Conservation (phyloP, 495 filamentous ascomycete genomes). For the Trypethelium eluteriae region DNA sequence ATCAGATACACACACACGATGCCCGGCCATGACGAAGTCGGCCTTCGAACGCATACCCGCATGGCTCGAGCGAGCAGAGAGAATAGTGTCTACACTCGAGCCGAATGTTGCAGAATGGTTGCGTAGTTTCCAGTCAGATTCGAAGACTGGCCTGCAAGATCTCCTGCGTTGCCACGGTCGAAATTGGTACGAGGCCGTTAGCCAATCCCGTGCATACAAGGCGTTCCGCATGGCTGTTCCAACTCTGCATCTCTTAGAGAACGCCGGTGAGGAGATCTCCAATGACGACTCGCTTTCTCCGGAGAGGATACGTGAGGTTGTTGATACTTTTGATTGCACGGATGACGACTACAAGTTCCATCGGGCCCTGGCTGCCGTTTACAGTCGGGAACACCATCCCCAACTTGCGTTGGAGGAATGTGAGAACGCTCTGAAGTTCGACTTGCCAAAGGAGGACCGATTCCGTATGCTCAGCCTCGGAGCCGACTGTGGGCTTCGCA, state of each 20-base stretch:
- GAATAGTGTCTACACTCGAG: neutral
- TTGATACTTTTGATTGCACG: neutral
- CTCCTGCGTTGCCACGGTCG: slow-evolving; percentile 7
- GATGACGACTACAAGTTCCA: slow-evolving; percentile 6
- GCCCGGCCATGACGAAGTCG: slow-evolving; percentile 2
- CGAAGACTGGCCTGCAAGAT: slow-evolving; percentile 6
- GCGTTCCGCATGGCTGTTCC: neutral
- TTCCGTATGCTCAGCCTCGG: neutral
- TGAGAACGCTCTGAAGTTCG: slow-evolving; percentile 7
- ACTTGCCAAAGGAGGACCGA: neutral
- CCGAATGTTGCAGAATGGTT: slow-evolving; percentile 7
- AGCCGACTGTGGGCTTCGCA: neutral
- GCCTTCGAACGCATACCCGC: slow-evolving; percentile 8
- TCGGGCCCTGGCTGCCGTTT: slow-evolving; percentile 2
- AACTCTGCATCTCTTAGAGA: slow-evolving; percentile 1
- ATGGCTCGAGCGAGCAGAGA: slow-evolving; percentile 7
- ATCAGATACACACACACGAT: neutral
- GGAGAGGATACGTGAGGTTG: neutral
- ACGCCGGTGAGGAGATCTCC: neutral
- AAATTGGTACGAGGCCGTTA: slow-evolving; percentile 1
- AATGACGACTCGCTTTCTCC: slow-evolving; percentile 10
- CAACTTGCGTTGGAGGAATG: slow-evolving; percentile 2
- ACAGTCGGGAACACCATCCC: neutral
- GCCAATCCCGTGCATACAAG: neutral
- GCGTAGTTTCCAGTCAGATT: slow-evolving; percentile 8